Percentiles rank a stretch among this genome's conserved stretches.
Evolutionary conservation across 768 basidiomycete species (phyloP).

Genomic region (Panaeolus cyanescens): DNA sequence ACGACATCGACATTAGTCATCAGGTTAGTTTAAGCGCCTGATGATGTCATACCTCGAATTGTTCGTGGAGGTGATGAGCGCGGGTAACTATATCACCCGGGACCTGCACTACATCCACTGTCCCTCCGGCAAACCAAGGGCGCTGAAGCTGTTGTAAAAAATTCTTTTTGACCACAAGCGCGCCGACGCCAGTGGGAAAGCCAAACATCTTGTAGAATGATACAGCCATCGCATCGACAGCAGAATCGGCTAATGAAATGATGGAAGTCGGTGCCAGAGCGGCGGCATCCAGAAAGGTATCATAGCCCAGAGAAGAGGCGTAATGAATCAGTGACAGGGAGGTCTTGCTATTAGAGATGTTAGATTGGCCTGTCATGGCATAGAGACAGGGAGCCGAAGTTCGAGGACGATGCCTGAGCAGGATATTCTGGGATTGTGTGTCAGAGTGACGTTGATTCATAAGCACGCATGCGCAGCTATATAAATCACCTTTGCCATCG

Average conservation of each 20-base stretch:
- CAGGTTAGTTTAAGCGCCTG: not conserved
- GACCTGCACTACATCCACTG: constrained; percentile 81
- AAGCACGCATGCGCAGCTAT: constrained; percentile 21
- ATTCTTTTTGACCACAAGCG: constrained; percentile 71
- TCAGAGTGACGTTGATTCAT: constrained; percentile 16
- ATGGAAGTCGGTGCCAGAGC: constrained; percentile 74
- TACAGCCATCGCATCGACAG: constrained; percentile 81
- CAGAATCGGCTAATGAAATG: constrained; percentile 63
- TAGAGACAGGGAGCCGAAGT: constrained; percentile 60
- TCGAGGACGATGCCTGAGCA: constrained; percentile 51
- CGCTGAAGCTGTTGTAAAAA: constrained; percentile 63
- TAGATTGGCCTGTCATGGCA: constrained; percentile 79
- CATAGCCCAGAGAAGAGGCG: constrained; percentile 70
- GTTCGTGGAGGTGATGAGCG: constrained; percentile 61
- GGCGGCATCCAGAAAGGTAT: constrained; percentile 80
- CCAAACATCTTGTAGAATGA: constrained; percentile 94
- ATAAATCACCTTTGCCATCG: constrained; percentile 57
- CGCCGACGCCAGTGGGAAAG: constrained; percentile 84
- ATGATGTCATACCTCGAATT: constrained; percentile 64
- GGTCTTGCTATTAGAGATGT: constrained; percentile 77
- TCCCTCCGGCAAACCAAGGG: constrained; percentile 87
- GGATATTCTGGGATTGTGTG: constrained; percentile 44
- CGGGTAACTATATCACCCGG: constrained; percentile 72
- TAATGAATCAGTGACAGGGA: constrained; percentile 63
- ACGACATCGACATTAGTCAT: constrained; percentile 5